These are phyloP conservation scores for Parasitella parasitica DNA, from an alignment of 371 early-diverging fungal species.

Conservation along the genomic window DNA sequence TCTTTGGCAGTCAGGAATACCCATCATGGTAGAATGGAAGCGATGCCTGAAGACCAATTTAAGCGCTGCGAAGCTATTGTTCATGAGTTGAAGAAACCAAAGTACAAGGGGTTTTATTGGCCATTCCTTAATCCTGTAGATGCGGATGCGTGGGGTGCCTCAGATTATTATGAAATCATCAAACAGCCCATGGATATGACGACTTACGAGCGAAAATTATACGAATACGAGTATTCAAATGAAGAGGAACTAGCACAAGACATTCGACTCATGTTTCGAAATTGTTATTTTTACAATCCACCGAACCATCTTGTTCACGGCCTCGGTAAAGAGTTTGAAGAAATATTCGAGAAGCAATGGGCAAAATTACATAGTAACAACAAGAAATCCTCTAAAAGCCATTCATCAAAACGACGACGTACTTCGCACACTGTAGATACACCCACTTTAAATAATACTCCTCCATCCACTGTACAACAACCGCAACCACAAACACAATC, in stretches of 20 bases:
- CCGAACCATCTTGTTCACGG: slow-evolving; percentile 66
- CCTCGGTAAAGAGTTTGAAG: slow-evolving; percentile 58
- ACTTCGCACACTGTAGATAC: slow-evolving; percentile 4
- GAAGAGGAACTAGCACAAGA: slow-evolving; percentile 59
- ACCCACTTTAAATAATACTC: not conserved
- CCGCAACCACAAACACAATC: not conserved
- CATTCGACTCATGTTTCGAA: slow-evolving; percentile 69
- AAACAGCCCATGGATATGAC: slow-evolving; percentile 96
- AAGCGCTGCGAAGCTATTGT: slow-evolving; percentile 59
- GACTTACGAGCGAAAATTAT: slow-evolving; percentile 83
- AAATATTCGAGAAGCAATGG: slow-evolving; percentile 70
- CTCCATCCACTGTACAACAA: not conserved
- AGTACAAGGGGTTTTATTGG: slow-evolving; percentile 30
- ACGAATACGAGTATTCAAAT: slow-evolving; percentile 42
- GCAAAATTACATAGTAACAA: slow-evolving; percentile 33
- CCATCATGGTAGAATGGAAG: not conserved
- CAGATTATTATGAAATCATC: slow-evolving; percentile 86
- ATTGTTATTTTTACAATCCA: slow-evolving; percentile 94
- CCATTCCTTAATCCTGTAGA: slow-evolving; percentile 89
- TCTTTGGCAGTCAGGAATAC: not conserved
- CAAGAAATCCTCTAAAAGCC: slow-evolving; percentile 1
- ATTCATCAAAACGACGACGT: slow-evolving; percentile 1
- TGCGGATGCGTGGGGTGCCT: slow-evolving; percentile 82
- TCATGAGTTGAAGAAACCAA: slow-evolving; percentile 38
- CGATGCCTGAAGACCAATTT: slow-evolving; percentile 60